phyloP scores from a whole-genome alignment of 2,329 filamentous ascomycete genomes.

The Neobulgaria alba region DNA sequence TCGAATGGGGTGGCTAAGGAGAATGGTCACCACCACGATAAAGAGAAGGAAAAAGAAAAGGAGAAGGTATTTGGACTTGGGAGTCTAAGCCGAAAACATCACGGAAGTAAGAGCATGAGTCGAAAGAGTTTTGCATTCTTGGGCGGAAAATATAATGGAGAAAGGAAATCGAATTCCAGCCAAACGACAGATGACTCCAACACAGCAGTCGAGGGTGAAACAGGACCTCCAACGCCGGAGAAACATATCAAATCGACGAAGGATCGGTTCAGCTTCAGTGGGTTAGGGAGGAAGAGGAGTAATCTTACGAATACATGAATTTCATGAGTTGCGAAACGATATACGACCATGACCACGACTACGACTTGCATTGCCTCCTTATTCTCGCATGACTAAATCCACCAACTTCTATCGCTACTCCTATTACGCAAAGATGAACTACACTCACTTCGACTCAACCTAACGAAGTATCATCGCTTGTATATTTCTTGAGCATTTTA shows the following conservation, averaged over 20 bases:
- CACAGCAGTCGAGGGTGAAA: slow-evolving; percentile 22
- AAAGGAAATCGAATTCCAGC: slow-evolving; percentile 2
- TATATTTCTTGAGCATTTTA: too few relatives aligned
- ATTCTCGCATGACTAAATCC: too few relatives aligned
- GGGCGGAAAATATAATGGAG: slow-evolving; percentile 33
- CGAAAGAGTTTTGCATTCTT: slow-evolving; percentile 66
- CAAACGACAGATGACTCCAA: slow-evolving; percentile 8
- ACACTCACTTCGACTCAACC: too few relatives aligned
- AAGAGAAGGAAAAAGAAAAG: too few relatives aligned
- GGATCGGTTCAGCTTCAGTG: slow-evolving; percentile 56
- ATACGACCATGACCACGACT: too few relatives aligned
- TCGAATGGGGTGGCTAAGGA: not conserved
- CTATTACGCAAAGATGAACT: too few relatives aligned
- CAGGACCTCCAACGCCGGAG: slow-evolving; percentile 23
- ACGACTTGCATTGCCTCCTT: too few relatives aligned
- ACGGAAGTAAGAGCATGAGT: slow-evolving; percentile 68
- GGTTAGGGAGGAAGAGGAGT: slow-evolving; percentile 63
- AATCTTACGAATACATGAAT: slow-evolving; percentile 36
- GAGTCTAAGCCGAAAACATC: slow-evolving; percentile 45
- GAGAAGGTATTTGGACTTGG: slow-evolving; percentile 31
- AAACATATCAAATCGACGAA: slow-evolving; percentile 44
- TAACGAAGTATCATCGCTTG: too few relatives aligned
- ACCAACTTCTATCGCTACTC: too few relatives aligned
- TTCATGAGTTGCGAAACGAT: too few relatives aligned
- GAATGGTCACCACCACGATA: slow-evolving; percentile 13